Base-by-base conservation (phyloP, 2,329 filamentous ascomycete species). In the Penicillium sp. region DNA sequence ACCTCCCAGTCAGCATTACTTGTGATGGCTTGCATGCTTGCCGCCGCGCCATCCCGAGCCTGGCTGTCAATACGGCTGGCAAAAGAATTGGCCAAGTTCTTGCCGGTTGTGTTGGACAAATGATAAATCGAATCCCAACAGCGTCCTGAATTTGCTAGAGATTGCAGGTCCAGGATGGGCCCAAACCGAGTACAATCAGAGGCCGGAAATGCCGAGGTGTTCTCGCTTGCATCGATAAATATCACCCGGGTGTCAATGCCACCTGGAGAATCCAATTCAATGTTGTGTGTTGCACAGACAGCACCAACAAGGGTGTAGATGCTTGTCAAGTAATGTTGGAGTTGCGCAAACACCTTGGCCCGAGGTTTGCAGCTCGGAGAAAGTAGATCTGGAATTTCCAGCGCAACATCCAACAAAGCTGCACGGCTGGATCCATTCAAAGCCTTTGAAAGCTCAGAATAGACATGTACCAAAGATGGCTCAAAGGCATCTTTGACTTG, bases 261-360 rank as follows among this genome's bases (percentile, higher is more conserved):
- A 42, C 85, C 85, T 0, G 84, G 80, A 34, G 84, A 83, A 76
- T 83, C 78, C 73, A 90, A 69, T 72, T 89, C 75, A 71, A 87
- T 75, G 76, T 76, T 77, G 44, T 83, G 77, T 60, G 84, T 80
- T 11, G 86, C 83, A 58, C 88, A 90, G n/a, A 90, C 78, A 42
- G 86, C 76, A 32, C 87, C 87, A 52, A 94, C 78, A 46, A 97
- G 80, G 64, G 86, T 85, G 78, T 97, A 97, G 23, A 95, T 69
- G 26, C 83, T 83, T 2, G 89, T 88, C 19, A 97, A 75, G 5
- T 93, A 78, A n/a, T 81, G 79, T 71, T 96, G 91, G 0, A 86
- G 82, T n/a, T 80, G 74, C 32, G 79, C 68, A 81, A 91, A 96
- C 16, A 83, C 76, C 42, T 83, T 75, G 23, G 81, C 77, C 62